Evolutionary conservation across 305 asterid genomes (phyloP).

Genomic region (Galium porrigens): DNA sequence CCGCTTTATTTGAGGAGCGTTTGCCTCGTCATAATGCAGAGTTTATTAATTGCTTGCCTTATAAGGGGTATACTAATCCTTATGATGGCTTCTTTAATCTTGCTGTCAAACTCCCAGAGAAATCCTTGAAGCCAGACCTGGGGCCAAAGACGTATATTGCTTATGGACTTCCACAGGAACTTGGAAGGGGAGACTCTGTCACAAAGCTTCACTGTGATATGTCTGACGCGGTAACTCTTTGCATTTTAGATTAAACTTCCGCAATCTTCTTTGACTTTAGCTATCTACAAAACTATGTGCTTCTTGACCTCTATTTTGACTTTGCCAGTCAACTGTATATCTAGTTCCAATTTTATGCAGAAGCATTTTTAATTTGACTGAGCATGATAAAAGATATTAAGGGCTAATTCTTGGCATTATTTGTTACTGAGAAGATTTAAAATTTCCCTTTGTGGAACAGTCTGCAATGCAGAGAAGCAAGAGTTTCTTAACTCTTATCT

Average conservation of each 20-base stretch:
- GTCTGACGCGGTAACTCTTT: slow-evolving; percentile 50
- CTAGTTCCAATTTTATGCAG: not conserved
- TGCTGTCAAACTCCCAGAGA: slow-evolving; percentile 31
- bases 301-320: not conserved
- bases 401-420: not conserved
- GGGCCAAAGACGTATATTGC: slow-evolving; percentile 70
- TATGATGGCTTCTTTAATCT: slow-evolving; percentile 38
- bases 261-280: not conserved
- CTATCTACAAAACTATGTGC: not conserved
- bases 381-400: not conserved
- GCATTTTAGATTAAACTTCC: slow-evolving; percentile 2
- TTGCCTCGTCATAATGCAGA: slow-evolving; percentile 58
- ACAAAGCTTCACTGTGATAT: slow-evolving; percentile 61
- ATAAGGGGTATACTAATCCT: slow-evolving; percentile 56
- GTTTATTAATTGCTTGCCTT: slow-evolving; percentile 50
- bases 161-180: slow-evolving; percentile 42
- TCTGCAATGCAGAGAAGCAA: not conserved
- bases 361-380: not conserved
- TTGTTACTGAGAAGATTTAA: not conserved
- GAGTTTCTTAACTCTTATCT: not conserved
- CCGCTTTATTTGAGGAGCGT: slow-evolving; percentile 39
- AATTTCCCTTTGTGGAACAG: not conserved
- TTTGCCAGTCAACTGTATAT: not conserved
- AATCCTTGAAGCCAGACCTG: slow-evolving; percentile 46
- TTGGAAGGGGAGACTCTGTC: slow-evolving; percentile 68